A percentile compares a stretch with the other conserved stretches of the same genome.
phyloP scores from a whole-genome alignment of 2,329 filamentous ascomycete genomes.

The Talaromyces funiculosus region DNA sequence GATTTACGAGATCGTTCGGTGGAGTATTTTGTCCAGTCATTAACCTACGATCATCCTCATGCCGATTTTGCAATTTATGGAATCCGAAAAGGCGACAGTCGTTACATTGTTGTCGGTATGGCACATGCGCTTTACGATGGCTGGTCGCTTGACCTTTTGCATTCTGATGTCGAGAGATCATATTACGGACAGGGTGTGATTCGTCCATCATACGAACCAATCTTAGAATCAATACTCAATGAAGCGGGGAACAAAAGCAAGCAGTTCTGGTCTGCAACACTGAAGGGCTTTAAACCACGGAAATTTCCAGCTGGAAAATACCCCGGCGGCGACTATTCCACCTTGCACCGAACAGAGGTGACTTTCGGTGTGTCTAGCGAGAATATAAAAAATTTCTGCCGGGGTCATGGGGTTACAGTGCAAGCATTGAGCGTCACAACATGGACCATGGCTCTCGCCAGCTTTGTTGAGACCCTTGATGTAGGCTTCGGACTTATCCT shows the following conservation, averaged over 20 bases:
- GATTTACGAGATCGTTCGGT: conserved; percentile 19
- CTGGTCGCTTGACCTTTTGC: conserved; percentile 70
- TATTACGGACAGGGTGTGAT: conserved; percentile 48
- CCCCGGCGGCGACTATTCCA: conserved; percentile 12
- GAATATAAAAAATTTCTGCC: conserved; percentile 57
- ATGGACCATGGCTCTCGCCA: conserved; percentile 67
- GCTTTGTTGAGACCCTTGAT: conserved; percentile 60
- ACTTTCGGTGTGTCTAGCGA: conserved; percentile 28
- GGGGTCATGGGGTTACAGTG: conserved; percentile 59
- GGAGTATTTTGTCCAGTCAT: conserved; percentile 15
- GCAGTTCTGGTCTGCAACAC: conserved; percentile 66
- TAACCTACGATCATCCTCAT: conserved; percentile 20
- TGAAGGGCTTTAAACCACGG: conserved; percentile 49
- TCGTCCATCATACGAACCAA: conserved; percentile 47
- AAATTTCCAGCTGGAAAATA: conserved; percentile 33
- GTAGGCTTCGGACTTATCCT: conserved; percentile 77
- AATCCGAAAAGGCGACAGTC: conserved; percentile 27
- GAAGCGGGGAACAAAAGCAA: conserved; percentile 44
- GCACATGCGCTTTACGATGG: conserved; percentile 88
- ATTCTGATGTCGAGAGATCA: conserved; percentile 61
- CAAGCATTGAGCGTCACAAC: conserved; percentile 72
- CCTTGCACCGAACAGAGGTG: conserved; percentile 26
- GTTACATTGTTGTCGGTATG: conserved; percentile 61
- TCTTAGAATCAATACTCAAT: conserved; percentile 52
- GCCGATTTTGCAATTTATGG: conserved; percentile 33